Evolutionary conservation across 2,329 filamentous ascomycete genomes (phyloP).

Genomic region (Trichoderma sp.): DNA sequence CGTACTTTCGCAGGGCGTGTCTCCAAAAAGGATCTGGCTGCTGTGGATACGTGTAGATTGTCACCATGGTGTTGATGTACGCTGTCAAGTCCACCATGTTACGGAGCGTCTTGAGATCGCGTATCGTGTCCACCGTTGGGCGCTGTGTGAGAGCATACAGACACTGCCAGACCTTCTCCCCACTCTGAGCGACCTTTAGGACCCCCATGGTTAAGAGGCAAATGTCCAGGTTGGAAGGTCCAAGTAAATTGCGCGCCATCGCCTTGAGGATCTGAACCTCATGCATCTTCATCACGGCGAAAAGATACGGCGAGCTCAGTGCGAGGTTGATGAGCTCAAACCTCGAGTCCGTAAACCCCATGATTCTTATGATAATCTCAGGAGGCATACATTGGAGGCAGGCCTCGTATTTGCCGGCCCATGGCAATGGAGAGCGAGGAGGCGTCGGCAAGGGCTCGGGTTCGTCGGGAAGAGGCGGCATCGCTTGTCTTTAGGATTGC

Average conservation of each 20-base stretch:
- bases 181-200: background rate
- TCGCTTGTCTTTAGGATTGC: background rate
- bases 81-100: constrained; percentile 4
- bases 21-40: background rate
- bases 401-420: background rate
- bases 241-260: background rate
- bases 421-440: background rate
- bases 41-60: background rate
- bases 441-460: background rate
- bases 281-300: background rate
- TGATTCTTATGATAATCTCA: background rate
- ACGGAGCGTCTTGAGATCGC: background rate
- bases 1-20: background rate
- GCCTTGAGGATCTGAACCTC: background rate
- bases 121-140: constrained; percentile 7
- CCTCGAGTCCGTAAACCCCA: background rate
- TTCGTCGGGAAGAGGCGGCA: background rate
- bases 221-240: constrained; percentile 2
- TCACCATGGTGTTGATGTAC: background rate
- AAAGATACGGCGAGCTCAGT: background rate
- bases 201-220: constrained; percentile 13
- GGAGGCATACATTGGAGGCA: background rate
- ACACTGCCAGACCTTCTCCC: background rate
- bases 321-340: background rate
- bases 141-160: background rate